Evolutionary conservation across 2,329 filamentous ascomycete genomes (phyloP).

Genomic region (Pyrenochaeta sp.): DNA sequence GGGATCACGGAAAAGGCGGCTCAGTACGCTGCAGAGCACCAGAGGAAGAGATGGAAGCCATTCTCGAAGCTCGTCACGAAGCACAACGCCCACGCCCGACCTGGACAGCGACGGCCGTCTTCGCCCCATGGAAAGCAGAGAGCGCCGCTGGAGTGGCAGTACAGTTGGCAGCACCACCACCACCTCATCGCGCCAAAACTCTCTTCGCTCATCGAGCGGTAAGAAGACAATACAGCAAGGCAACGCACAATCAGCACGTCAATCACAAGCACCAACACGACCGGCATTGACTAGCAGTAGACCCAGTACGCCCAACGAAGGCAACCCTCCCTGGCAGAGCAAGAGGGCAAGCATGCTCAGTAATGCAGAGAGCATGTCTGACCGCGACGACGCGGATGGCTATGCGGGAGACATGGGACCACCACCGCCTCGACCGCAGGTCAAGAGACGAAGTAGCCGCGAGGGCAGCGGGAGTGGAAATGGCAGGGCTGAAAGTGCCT

Average conservation of each 20-base stretch:
- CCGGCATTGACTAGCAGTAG: slow-evolving; percentile 19
- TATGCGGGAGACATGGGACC: slow-evolving; percentile 18
- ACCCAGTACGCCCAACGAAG: slow-evolving; percentile 39
- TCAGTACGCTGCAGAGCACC: slow-evolving; percentile 30
- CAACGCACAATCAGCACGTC: slow-evolving; percentile 38
- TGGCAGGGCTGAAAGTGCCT: slow-evolving; percentile 21
- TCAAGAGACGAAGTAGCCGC: slow-evolving; percentile 14
- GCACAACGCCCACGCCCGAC: slow-evolving; percentile 43
- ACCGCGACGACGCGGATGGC: slow-evolving; percentile 13
- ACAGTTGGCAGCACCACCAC: slow-evolving; percentile 39
- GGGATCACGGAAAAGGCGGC: slow-evolving; percentile 34
- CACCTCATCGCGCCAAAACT: slow-evolving; percentile 15
- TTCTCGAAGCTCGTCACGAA: slow-evolving; percentile 45
- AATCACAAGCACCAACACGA: slow-evolving; percentile 24
- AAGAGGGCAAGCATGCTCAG: slow-evolving; percentile 46
- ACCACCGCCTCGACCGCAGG: slow-evolving; percentile 5
- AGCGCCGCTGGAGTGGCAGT: slow-evolving; percentile 46
- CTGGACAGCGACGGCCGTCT: slow-evolving; percentile 40
- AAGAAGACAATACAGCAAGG: slow-evolving; percentile 29
- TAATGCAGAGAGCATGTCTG: slow-evolving; percentile 30
- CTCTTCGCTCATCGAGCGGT: slow-evolving; percentile 29
- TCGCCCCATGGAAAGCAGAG: slow-evolving; percentile 24
- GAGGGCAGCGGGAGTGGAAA: slow-evolving; percentile 13
- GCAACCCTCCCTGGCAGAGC: slow-evolving; percentile 34
- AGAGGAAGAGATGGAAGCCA: slow-evolving; percentile 37